Evolutionary conservation across 2,329 filamentous ascomycete genomes (phyloP), one percentile per base, ranked within the genome.

Genomic region (Blastomyces gilchristii): DNA sequence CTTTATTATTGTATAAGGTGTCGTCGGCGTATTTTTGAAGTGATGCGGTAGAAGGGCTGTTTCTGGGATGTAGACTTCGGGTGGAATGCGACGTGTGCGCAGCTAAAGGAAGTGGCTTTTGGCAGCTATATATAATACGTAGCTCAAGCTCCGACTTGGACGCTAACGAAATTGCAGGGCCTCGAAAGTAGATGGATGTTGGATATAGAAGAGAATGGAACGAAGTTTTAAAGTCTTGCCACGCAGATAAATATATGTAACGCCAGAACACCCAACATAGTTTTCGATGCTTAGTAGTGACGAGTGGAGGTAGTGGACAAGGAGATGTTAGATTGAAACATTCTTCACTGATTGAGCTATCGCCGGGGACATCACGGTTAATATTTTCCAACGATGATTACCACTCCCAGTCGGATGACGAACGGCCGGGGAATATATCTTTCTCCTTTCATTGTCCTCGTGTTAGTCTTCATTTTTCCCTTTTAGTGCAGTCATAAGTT

Each of bases 401-500:
- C 25, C 31, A 39, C 31, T 41, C 37, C 16, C 43, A 64, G 31
- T 54, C 58, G 31, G 25, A 58, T n/a, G 22, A 22, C 57, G 31
- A 58, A 16, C 57, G 2, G 14, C 8, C 25, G 9, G 34, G 47
- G 59, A 39, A 53, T 53, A 53, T 31, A 18, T 11, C 6, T 9
- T 11, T 45, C 1, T 12, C 37, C 39, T 56, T 60, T 50, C 47
- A 52, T 60, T 37, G 34, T 60, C 49, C 12, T 9, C 8, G 60
- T 57, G 60, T 57, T 62, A 68, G 61, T 66, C 71, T 63, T 70
- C 70, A 59, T 80, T 80, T 65, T 78, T 76, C 68, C 82, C 81
- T 64, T 80, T 78, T 62, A 96, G 95, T 1, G 90, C 85, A 74
- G 89, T 84, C 91, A 97, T 95, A 63, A 99, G 80, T 73, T 97